Conservation (phyloP, 192 early-diverging fungal genomes). For the Anaeromyces robustus region DNA sequence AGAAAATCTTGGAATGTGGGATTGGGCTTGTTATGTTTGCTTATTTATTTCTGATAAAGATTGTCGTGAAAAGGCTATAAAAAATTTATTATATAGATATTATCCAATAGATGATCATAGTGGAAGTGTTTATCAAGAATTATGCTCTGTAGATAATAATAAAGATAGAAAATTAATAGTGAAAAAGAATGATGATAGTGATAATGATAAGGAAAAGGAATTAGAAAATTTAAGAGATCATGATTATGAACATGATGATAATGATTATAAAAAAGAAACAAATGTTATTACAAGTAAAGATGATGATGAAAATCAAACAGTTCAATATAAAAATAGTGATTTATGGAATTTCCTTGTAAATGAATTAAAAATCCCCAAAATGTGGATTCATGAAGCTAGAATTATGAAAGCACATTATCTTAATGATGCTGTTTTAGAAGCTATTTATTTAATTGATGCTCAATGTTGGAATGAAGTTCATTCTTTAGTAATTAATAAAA, state of each 20-base stretch:
- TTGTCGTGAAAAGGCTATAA: conserved; percentile 27
- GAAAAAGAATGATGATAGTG: conserved; percentile 14
- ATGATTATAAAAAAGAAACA: background rate
- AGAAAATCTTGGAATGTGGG: conserved; percentile 59
- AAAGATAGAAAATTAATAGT: conserved; percentile 1
- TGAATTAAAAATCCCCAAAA: conserved; percentile 34
- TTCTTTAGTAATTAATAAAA: background rate
- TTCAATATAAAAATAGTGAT: conserved; percentile 1
- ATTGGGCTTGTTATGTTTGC: conserved; percentile 68
- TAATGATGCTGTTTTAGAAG: conserved; percentile 17
- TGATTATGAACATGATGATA: conserved; percentile 8
- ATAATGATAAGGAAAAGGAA: conserved; percentile 6
- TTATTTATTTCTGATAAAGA: conserved; percentile 37
- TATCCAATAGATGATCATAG: conserved; percentile 20
- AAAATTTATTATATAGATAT: conserved; percentile 13
- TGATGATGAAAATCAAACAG: background rate
- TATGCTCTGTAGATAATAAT: background rate
- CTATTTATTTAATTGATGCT: conserved; percentile 22
- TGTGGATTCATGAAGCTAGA: conserved; percentile 50
- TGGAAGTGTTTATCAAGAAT: conserved; percentile 11
- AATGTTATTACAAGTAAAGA: too few species aligned
- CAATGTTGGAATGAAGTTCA: background rate
- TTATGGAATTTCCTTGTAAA: conserved; percentile 36
- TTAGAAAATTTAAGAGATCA: too few species aligned
- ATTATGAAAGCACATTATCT: conserved; percentile 34